phyloP scores from a whole-genome alignment of 371 early-diverging fungal genomes.

The Mortierella sp. region DNA sequence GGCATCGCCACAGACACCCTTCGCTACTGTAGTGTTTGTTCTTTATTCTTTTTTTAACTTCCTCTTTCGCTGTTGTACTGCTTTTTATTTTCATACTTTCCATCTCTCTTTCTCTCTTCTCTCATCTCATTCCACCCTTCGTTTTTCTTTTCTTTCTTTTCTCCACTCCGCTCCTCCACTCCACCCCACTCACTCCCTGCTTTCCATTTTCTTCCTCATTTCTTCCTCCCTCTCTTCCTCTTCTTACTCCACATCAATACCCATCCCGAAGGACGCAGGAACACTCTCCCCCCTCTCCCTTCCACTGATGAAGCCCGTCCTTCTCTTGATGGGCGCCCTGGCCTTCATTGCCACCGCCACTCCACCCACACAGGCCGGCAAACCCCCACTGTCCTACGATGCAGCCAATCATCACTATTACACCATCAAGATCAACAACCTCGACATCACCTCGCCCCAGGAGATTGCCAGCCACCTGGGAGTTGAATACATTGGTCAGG shows the following conservation, averaged over 20 bases:
- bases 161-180: neutral
- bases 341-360: conserved; percentile 32
- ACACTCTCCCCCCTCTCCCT: neutral
- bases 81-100: neutral
- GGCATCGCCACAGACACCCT: no score
- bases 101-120: neutral
- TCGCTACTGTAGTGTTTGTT: neutral
- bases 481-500: conserved; percentile 72
- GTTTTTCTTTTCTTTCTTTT: no score
- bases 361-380: conserved; percentile 25
- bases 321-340: conserved; percentile 38
- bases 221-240: neutral
- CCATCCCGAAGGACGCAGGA: neutral
- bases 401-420: conserved; percentile 65
- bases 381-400: conserved; percentile 36
- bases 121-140: neutral
- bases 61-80: neutral
- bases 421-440: conserved; percentile 62
- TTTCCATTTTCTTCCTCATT: neutral
- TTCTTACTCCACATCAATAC: neutral
- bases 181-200: neutral
- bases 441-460: conserved; percentile 52
- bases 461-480: conserved; percentile 62
- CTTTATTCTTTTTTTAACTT: neutral
- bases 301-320: conserved; percentile 35